These are phyloP conservation scores for Salicornia ramosissima DNA, from an alignment of 148 eudicot species.

Conservation along the genomic window DNA sequence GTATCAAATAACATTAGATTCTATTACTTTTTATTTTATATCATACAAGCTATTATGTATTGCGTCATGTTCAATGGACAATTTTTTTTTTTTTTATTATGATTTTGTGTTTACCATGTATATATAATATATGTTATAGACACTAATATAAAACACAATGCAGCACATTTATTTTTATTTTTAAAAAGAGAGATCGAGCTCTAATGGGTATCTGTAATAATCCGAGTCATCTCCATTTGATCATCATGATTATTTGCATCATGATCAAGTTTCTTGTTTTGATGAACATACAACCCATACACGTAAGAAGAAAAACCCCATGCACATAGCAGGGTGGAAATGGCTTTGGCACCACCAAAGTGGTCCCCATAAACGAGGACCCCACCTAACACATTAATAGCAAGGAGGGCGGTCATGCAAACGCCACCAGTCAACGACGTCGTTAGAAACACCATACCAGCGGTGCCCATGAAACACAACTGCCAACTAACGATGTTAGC, in stretches of 20 bases:
- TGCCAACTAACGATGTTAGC: slow-evolving; percentile 58
- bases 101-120: no score
- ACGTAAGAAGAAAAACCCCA: slow-evolving; percentile 89
- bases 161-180: no score
- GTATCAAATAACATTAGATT: no score
- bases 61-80: no score
- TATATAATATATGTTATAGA: no score
- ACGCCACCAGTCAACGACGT: slow-evolving; percentile 67
- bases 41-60: no score
- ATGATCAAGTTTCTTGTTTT: slow-evolving; percentile 12
- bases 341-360: slow-evolving; percentile 55
- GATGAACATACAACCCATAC: slow-evolving; percentile 57
- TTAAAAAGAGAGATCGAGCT: no score
- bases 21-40: no score
- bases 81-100: no score
- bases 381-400: slow-evolving; percentile 53
- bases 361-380: slow-evolving; percentile 61
- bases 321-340: slow-evolving; percentile 54
- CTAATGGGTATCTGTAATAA: slow-evolving; percentile 16
- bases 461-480: slow-evolving; percentile 80
- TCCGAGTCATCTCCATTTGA: slow-evolving; percentile 26
- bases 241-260: neutral
- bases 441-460: slow-evolving; percentile 80
- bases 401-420: slow-evolving; percentile 64
- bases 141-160: no score